A percentile compares a stretch with the other conserved stretches of the same genome.
phyloP scores from a whole-genome alignment of 2,329 filamentous ascomycete species.

The Cercospora zeina region DNA sequence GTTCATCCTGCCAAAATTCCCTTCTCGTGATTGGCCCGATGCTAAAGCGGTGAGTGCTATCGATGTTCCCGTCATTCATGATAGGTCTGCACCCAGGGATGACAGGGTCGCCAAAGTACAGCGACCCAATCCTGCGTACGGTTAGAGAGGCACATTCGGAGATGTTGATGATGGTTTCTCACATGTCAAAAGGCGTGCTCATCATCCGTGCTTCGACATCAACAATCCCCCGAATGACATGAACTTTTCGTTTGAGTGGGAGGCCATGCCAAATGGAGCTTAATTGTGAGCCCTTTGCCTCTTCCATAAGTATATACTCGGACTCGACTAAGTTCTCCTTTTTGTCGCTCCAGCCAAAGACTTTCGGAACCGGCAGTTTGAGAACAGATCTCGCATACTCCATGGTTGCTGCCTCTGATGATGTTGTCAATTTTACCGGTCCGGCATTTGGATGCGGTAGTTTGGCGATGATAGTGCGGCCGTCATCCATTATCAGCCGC shows the following conservation, averaged over 20 bases:
- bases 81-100: slow-evolving; percentile 12
- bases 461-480: slow-evolving; percentile 19
- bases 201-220: slow-evolving; percentile 43
- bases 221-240: slow-evolving; percentile 41
- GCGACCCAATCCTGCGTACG: slow-evolving; percentile 13
- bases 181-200: slow-evolving; percentile 41
- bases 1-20: slow-evolving; percentile 42
- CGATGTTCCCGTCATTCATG: slow-evolving; percentile 6
- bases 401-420: slow-evolving; percentile 20
- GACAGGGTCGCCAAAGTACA: slow-evolving; percentile 8
- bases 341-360: slow-evolving; percentile 30
- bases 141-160: slow-evolving; percentile 18
- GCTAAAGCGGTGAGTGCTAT: slow-evolving; percentile 39
- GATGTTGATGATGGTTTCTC: slow-evolving; percentile 26
- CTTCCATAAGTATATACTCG: slow-evolving; percentile 39
- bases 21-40: slow-evolving; percentile 43
- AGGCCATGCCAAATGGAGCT: slow-evolving; percentile 36
- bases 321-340: slow-evolving; percentile 30
- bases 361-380: slow-evolving; percentile 31
- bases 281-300: slow-evolving; percentile 37
- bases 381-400: slow-evolving; percentile 8
- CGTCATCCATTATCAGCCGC: slow-evolving; percentile 34
- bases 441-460: slow-evolving; percentile 36
- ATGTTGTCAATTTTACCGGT: not conserved
- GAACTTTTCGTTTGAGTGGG: slow-evolving; percentile 31